Percentiles rank a stretch among this genome's conserved stretches.
phyloP scores from a whole-genome alignment of 495 filamentous ascomycete species.

The Xylaria longipes region DNA sequence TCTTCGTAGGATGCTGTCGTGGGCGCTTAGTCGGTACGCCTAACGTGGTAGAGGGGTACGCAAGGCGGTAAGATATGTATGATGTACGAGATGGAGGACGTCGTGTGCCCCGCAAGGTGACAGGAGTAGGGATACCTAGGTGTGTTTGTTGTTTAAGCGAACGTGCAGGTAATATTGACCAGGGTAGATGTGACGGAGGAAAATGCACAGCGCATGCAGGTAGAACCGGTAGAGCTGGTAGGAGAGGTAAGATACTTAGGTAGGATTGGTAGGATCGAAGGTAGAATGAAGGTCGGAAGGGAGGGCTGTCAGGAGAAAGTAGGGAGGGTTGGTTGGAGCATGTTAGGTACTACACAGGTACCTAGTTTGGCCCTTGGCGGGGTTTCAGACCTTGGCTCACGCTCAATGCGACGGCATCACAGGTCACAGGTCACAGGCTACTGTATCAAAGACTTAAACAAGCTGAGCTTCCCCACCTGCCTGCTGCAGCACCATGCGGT shows the following conservation, averaged over 20 bases:
- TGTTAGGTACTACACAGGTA: background rate
- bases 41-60: background rate
- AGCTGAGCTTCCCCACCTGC: background rate
- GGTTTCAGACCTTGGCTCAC: constrained; percentile 21
- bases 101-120: constrained; percentile 1
- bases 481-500: constrained; percentile 1
- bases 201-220: constrained; percentile 2
- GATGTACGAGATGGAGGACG: background rate
- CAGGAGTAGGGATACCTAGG: background rate
- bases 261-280: background rate
- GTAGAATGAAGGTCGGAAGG: background rate
- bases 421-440: background rate
- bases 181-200: background rate
- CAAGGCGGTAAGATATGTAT: background rate
- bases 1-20: background rate
- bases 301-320: constrained; percentile 2
- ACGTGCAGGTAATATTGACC: background rate
- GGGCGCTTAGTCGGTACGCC: background rate
- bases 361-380: constrained; percentile 11
- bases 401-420: constrained; percentile 17
- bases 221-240: background rate
- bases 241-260: too few species aligned
- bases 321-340: background rate
- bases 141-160: constrained; percentile 1
- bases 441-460: background rate